Conservation (phyloP, 345 rosid genomes). For the Eucalyptus globulus region DNA sequence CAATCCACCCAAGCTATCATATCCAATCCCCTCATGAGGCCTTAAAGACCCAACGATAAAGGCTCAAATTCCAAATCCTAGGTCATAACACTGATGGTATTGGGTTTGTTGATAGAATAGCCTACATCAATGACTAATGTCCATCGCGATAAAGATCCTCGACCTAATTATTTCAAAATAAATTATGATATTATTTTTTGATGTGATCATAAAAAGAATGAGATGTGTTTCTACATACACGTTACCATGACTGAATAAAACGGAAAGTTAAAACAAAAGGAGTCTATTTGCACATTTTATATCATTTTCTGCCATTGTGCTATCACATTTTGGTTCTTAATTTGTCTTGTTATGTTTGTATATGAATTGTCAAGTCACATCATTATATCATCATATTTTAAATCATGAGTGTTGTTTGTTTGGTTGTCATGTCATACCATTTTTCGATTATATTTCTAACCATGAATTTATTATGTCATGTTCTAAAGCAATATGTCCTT, state of each 20-base stretch:
- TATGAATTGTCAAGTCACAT: neutral
- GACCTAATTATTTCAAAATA: neutral
- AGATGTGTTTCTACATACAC: neutral
- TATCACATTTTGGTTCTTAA: neutral
- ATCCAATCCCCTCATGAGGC: no score
- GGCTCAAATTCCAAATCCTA: no score
- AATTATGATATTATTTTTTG: neutral
- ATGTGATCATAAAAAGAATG: neutral
- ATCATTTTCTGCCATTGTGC: neutral
- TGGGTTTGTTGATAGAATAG: no score
- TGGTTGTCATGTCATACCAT: neutral
- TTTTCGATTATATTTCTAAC: neutral
- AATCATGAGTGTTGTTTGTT: neutral
- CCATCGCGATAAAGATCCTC: no score
- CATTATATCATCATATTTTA: neutral
- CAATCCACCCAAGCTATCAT: no score
- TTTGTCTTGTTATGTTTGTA: neutral
- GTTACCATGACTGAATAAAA: neutral
- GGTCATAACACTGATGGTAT: no score
- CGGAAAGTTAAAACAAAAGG: neutral
- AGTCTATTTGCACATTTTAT: neutral
- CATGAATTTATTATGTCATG: neutral
- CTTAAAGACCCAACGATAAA: no score
- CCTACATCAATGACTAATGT: no score
- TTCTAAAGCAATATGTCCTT: neutral